Percentiles rank a stretch among this genome's conserved stretches.
Conservation (phyloP, 176 grass and related monocot genomes). For the Cenchrus fungigraminus region DNA sequence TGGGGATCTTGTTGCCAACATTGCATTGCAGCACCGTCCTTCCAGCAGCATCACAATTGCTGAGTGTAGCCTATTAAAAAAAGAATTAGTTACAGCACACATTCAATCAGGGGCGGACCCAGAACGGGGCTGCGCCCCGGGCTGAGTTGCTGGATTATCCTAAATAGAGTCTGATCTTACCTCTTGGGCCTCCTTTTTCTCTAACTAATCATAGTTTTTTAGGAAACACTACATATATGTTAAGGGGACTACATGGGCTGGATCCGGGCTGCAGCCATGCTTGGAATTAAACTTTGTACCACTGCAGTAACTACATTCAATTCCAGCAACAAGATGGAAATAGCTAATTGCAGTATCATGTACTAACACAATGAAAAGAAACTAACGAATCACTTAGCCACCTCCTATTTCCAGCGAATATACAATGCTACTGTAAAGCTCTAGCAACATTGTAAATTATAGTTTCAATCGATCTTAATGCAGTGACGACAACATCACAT, state of each 20-base stretch:
- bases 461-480: background rate
- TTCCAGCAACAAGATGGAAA: background rate
- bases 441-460: background rate
- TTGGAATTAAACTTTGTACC: constrained; percentile 14
- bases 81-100: background rate
- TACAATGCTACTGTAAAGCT: background rate
- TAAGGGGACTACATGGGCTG: too few species aligned
- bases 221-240: too few species aligned
- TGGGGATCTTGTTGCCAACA: constrained; percentile 72
- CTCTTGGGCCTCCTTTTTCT: too few species aligned
- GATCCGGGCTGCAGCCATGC: background rate
- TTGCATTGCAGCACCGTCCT: constrained; percentile 80
- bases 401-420: background rate
- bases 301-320: background rate
- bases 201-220: too few species aligned
- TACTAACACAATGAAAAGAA: background rate
- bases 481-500: background rate
- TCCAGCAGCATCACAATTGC: constrained; percentile 36
- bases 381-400: background rate
- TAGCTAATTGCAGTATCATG: background rate
- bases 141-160: too few species aligned
- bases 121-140: too few species aligned
- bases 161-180: too few species aligned
- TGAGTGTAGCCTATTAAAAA: constrained; percentile 47
- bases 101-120: background rate